These are phyloP conservation scores for Globisporangium splendens DNA, from an alignment of 352 stramenopile genomes.

Conservation along the genomic window DNA sequence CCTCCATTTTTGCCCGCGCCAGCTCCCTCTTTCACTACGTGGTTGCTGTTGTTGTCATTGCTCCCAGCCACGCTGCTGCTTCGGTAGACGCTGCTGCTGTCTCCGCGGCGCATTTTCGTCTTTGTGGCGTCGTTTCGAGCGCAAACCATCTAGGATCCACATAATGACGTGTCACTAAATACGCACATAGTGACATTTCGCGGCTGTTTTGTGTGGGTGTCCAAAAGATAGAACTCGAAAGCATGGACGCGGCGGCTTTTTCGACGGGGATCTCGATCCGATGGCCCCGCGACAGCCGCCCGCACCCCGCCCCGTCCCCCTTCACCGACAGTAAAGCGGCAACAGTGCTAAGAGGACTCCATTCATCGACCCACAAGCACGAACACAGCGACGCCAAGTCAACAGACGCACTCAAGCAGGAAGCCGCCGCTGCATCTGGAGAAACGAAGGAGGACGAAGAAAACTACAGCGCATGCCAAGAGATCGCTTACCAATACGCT, in stretches of 20 bases:
- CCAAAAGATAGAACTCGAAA: not conserved
- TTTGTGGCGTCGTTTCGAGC: not conserved
- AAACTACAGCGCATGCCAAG: slow-evolving; percentile 44
- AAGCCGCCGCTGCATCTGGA: too few species aligned
- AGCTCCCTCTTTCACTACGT: not conserved
- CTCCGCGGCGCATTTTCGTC: slow-evolving; percentile 9
- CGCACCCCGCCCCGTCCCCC: not conserved
- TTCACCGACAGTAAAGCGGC: not conserved
- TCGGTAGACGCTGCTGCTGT: not conserved
- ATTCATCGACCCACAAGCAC: too few species aligned
- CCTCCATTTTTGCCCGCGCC: not conserved
- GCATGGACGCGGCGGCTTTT: slow-evolving; percentile 44
- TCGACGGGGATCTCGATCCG: slow-evolving; percentile 56
- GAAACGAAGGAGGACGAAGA: slow-evolving; percentile 22
- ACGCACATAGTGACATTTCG: slow-evolving; percentile 19
- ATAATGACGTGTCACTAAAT: slow-evolving; percentile 16
- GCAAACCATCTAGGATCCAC: not conserved
- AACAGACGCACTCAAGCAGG: not conserved
- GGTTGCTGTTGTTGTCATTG: not conserved
- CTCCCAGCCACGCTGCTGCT: not conserved
- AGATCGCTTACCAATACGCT: slow-evolving; percentile 64
- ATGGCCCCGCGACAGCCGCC: slow-evolving; percentile 21
- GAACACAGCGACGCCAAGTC: not conserved
- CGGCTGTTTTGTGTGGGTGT: not conserved
- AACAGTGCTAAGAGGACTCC: too few species aligned